Evolutionary conservation across 2,329 filamentous ascomycete species (phyloP).

Genomic region (Aspergillus oerlinghausenensis): DNA sequence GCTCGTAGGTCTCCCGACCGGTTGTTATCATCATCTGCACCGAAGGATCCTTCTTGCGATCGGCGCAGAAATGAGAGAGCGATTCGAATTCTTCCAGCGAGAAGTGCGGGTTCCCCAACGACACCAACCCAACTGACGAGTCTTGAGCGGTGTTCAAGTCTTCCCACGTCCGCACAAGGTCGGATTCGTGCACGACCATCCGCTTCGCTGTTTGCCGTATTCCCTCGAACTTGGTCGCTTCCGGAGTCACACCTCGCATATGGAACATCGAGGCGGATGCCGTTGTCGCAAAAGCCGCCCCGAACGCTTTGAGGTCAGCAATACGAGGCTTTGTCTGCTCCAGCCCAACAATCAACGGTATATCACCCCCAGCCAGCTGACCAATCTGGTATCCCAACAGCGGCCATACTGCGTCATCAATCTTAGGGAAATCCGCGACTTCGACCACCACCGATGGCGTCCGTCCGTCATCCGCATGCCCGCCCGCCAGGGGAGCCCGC

Average conservation of each 20-base stretch:
- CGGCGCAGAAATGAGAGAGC: constrained; percentile 28
- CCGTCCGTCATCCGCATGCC: neutral
- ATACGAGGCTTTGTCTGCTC: constrained; percentile 17
- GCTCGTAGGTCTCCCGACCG: constrained; percentile 13
- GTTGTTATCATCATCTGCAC: constrained; percentile 19
- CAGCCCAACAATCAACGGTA: constrained; percentile 37
- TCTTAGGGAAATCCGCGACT: neutral
- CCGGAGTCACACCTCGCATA: constrained; percentile 38
- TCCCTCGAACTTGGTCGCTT: constrained; percentile 21
- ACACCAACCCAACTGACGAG: constrained; percentile 33
- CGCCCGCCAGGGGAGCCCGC: neutral
- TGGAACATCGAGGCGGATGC: constrained; percentile 45
- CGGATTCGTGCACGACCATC: neutral
- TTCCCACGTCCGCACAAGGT: constrained; percentile 7
- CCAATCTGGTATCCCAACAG: constrained; percentile 39
- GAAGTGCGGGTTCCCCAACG: constrained; percentile 46
- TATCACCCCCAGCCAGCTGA: constrained; percentile 20
- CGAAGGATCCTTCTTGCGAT: constrained; percentile 16
- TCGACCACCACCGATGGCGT: constrained; percentile 21
- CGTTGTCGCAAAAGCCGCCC: constrained; percentile 43
- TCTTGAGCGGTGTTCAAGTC: constrained; percentile 16
- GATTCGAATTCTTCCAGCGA: constrained; percentile 34
- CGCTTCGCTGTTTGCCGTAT: constrained; percentile 2
- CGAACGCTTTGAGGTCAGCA: constrained; percentile 41
- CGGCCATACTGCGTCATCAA: constrained; percentile 38